These are phyloP conservation scores for Acacia pycnantha DNA, from an alignment of 331 rosid species.

Conservation along the genomic window DNA sequence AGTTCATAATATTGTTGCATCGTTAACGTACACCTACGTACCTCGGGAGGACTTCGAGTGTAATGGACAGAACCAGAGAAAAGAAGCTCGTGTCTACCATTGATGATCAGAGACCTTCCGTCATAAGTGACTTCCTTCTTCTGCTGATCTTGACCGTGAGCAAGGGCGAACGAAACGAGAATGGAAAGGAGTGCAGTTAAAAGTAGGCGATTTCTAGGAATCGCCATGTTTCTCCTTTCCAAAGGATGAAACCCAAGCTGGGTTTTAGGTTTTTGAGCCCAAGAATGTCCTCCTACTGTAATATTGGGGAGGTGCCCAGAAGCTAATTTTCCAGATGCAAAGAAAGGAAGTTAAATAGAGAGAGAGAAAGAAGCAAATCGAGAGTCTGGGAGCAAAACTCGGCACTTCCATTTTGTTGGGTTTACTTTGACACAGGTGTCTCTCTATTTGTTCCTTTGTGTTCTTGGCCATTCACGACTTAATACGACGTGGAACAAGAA, in stretches of 20 bases:
- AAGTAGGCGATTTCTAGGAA: conserved; percentile 16
- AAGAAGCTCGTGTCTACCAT: conserved; percentile 67
- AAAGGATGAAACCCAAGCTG: not conserved
- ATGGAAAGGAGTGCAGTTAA: conserved; percentile 24
- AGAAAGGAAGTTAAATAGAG: not conserved
- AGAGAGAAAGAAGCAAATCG: not conserved
- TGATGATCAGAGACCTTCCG: conserved; percentile 57
- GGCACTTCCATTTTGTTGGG: not conserved
- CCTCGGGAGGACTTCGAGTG: conserved; percentile 77
- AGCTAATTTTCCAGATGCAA: not conserved
- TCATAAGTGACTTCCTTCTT: conserved; percentile 53
- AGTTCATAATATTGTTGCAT: not conserved
- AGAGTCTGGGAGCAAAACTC: not conserved
- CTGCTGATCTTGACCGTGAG: not conserved
- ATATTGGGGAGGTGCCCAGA: conserved; percentile 6
- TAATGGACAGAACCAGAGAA: conserved; percentile 89
- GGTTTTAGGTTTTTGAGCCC: not conserved
- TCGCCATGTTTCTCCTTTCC: conserved; percentile 5
- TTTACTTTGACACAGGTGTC: not conserved
- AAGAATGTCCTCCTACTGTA: not conserved
- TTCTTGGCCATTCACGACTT: not conserved
- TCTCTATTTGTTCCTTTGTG: not conserved
- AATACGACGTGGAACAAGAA: not conserved
- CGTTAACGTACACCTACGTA: conserved; percentile 8
- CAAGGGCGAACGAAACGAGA: conserved; percentile 2